These are phyloP conservation scores for Edaphochlamys debaryana DNA, from an alignment of 139 green algal species.

Conservation along the genomic window DNA sequence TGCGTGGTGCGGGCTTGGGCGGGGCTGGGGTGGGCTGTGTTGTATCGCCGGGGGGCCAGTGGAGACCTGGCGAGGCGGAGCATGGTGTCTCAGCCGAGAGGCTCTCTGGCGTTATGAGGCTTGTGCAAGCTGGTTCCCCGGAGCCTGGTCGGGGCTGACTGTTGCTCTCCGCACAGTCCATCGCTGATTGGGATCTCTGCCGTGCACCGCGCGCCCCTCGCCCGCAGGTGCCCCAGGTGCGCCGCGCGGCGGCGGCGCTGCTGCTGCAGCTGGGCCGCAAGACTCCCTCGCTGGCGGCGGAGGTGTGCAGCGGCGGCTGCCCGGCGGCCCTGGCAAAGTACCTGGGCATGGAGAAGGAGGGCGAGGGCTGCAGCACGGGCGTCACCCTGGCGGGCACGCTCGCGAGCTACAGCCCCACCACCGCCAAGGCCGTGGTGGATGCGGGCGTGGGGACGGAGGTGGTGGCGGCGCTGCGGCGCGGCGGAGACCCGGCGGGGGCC, in stretches of 20 bases:
- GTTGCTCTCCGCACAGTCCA: no score
- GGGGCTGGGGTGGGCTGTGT: background rate
- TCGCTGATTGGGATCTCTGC: no score
- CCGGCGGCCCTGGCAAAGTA: slow-evolving; percentile 43
- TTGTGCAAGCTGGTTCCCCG: no score
- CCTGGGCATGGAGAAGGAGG: slow-evolving; percentile 51
- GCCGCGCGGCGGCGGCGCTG: slow-evolving; percentile 49
- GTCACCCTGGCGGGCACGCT: slow-evolving; percentile 44
- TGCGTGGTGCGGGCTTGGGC: background rate
- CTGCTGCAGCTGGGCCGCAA: slow-evolving; percentile 63
- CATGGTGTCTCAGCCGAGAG: no score
- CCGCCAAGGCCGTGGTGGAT: slow-evolving; percentile 54
- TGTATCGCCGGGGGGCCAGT: no score
- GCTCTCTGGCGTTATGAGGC: no score
- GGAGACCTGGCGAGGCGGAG: no score
- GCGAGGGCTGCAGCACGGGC: slow-evolving; percentile 21
- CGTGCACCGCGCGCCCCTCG: background rate
- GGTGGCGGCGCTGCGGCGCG: slow-evolving; percentile 33
- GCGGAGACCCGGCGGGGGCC: background rate
- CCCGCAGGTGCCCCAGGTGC: slow-evolving; percentile 38
- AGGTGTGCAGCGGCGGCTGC: slow-evolving; percentile 39
- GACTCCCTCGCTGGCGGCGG: slow-evolving; percentile 51
- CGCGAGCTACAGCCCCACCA: slow-evolving; percentile 42
- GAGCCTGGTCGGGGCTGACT: no score
- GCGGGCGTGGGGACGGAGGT: slow-evolving; percentile 37